Conservation (phyloP, 2,329 filamentous ascomycete genomes). For the Mycocentrospora acerina region DNA sequence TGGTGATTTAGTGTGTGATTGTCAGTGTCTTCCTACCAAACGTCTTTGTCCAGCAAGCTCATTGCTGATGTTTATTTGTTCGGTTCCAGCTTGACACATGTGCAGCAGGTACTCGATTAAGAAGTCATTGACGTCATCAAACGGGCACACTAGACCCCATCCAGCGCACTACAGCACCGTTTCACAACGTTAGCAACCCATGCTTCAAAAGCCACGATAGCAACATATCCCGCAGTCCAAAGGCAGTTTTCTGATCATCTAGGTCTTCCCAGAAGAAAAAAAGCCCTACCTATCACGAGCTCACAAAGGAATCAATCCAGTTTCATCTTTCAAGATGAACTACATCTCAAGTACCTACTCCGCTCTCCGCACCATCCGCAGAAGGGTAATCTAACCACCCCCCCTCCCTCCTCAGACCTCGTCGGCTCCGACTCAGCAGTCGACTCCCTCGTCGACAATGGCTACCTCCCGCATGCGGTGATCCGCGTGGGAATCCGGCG, state of each 20-base stretch:
- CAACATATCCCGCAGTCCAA: too few species aligned
- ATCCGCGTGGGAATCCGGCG: slow-evolving; percentile 66
- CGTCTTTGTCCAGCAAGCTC: too few species aligned
- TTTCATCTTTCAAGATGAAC: slow-evolving; percentile 25
- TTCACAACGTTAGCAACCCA: too few species aligned
- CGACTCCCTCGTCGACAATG: slow-evolving; percentile 59
- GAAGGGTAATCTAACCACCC: slow-evolving; percentile 1
- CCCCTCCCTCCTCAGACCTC: slow-evolving; percentile 22
- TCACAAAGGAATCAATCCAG: background rate
- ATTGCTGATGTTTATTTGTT: too few species aligned
- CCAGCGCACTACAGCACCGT: slow-evolving; percentile 6
- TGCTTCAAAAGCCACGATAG: background rate
- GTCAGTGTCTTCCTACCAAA: too few species aligned
- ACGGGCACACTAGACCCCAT: slow-evolving; percentile 5
- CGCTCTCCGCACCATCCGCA: background rate
- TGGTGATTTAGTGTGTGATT: too few species aligned
- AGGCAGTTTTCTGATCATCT: too few species aligned
- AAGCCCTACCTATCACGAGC: too few species aligned
- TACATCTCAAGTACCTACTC: slow-evolving; percentile 30
- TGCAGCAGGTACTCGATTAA: slow-evolving; percentile 11
- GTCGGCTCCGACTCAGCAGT: slow-evolving; percentile 28
- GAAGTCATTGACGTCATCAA: slow-evolving; percentile 11
- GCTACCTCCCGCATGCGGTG: slow-evolving; percentile 63
- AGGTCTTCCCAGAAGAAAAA: too few species aligned
- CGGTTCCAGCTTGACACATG: too few species aligned